Conservation (phyloP, 2,329 filamentous ascomycete genomes). For the Geoglossum cookeanum region DNA sequence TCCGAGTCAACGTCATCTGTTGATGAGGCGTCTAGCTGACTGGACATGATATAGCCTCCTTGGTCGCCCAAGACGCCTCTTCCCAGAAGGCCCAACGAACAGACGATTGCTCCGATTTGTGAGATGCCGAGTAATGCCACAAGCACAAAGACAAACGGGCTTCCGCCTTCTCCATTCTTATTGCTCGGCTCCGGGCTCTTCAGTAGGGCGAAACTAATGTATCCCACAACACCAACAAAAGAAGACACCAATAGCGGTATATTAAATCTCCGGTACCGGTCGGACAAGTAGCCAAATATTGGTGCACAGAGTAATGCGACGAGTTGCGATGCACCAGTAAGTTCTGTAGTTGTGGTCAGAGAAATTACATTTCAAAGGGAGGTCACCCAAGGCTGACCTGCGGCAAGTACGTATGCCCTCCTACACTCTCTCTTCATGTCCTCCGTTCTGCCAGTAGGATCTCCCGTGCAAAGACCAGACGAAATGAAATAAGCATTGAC, state of each 20-base stretch:
- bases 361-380: background rate
- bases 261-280: conserved; percentile 46
- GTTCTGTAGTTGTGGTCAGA: conserved; percentile 23
- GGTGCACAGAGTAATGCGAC: conserved; percentile 72
- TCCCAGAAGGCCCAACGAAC: conserved; percentile 74
- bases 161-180: conserved; percentile 51
- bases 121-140: conserved; percentile 72
- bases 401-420: conserved; percentile 71
- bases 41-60: conserved; percentile 5
- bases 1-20: conserved; percentile 5
- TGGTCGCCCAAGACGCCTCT: conserved; percentile 48
- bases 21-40: conserved; percentile 5
- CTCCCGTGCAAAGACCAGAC: conserved; percentile 53
- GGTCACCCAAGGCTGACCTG: conserved; percentile 16
- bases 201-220: conserved; percentile 56
- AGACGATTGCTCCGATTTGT: conserved; percentile 93
- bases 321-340: conserved; percentile 79
- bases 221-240: conserved; percentile 57
- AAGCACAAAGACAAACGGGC: conserved; percentile 50
- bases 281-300: conserved; percentile 70
- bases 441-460: conserved; percentile 20
- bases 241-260: conserved; percentile 56
- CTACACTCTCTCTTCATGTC: conserved; percentile 75
- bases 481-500: conserved; percentile 79
- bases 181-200: conserved; percentile 56